These are phyloP conservation scores for Saturnispora besseyi DNA, from an alignment of 805 yeast species.

Conservation along the genomic window DNA sequence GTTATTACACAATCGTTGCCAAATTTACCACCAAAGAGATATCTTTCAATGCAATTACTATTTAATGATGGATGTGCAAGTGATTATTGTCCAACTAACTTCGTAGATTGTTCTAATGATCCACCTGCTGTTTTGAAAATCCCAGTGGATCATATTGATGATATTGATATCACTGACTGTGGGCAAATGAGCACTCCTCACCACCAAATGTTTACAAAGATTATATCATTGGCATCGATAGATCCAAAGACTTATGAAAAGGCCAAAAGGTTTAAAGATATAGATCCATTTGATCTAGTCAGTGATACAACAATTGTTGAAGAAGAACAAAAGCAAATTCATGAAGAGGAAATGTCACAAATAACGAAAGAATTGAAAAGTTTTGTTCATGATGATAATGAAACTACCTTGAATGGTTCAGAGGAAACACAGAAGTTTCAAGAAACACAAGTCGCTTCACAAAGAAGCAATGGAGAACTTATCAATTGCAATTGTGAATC, in stretches of 20 bases:
- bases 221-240: conserved; percentile 21
- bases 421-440: conserved; percentile 10
- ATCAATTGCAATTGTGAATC: conserved; percentile 20
- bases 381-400: conserved; percentile 5
- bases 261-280: conserved; percentile 14
- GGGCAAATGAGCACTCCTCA: conserved; percentile 20
- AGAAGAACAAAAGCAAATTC: neutral
- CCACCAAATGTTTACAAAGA: conserved; percentile 15
- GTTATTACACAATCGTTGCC: conserved; percentile 46
- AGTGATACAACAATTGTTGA: conserved; percentile 2
- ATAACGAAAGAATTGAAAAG: conserved; percentile 18
- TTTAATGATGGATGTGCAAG: conserved; percentile 40
- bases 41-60: conserved; percentile 38
- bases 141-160: conserved; percentile 21
- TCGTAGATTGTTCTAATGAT: conserved; percentile 29
- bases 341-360: conserved; percentile 15
- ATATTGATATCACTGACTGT: conserved; percentile 16
- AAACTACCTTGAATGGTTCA: neutral
- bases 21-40: conserved; percentile 40
- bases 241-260: conserved; percentile 29
- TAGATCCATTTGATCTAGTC: conserved; percentile 23
- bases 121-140: conserved; percentile 32
- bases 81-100: conserved; percentile 38
- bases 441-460: neutral
- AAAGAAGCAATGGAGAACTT: neutral